Base-by-base conservation (phyloP, 148 eudicot species). In the Rhododendron henanense region DNA sequence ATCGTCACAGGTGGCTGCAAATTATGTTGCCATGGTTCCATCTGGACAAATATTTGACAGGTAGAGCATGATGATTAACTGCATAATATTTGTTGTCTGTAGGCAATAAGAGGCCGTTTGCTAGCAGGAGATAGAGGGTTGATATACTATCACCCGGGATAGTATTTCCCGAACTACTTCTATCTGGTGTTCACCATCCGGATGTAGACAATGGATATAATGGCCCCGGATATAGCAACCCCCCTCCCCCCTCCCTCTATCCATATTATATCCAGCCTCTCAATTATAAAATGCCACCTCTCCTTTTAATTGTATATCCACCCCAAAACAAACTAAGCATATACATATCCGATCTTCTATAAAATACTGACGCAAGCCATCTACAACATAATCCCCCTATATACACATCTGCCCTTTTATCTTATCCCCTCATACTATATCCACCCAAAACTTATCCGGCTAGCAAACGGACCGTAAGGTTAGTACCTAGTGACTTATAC, bases 11-110 rank as follows among this genome's bases (percentile, higher is more conserved):
- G 99, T 97, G 78, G 98, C 98, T 59, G 99, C 99, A 88, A 95
- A 97, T 90, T 95, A 92, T 92, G 98, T 97, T 84, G 99, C 99
- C 19, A 97, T 97, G 98, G 98, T 97, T 88, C 98, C 98, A 81
- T 97, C 99, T 10, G 98, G 98, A 83, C 98, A 94, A 89, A 90
- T 97, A 88, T 97, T 97, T 90, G 99, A 97, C 89, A 97, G 99
- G 99, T 97, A 92, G 31, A 41, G 0, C 10, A 65, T 37, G 2
- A 19, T 77, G 47, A 57, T 81, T 84, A 5, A 6, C 35, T 9
- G 19, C 8, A n/a, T 45, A 19, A 25, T 47, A 39, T 25, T 61
- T 13, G 1, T n/a, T 50, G 57, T 13, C 57, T 3, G 0, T 53
- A 3, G 57, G 5, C 57, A 53, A 53, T 53, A 53, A 2, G 4